Evolutionary conservation across 2,329 filamentous ascomycete genomes (phyloP).

Genomic region (Paraphaeosphaeria sporulosa): DNA sequence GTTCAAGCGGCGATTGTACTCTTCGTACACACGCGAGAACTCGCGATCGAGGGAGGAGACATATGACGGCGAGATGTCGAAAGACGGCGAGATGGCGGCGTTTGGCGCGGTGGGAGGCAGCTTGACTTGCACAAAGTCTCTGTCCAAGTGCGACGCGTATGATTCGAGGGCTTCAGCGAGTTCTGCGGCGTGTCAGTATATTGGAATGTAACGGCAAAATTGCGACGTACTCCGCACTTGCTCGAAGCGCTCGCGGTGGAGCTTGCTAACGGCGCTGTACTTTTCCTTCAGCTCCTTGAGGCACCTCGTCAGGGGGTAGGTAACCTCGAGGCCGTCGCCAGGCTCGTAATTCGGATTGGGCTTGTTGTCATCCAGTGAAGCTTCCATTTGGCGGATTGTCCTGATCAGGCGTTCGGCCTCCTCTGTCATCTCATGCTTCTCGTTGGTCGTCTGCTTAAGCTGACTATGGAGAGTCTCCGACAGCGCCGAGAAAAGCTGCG

Average conservation of each 20-base stretch:
- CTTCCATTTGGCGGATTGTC: constrained; percentile 91
- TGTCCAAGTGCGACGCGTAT: constrained; percentile 93
- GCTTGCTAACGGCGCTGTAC: constrained; percentile 77
- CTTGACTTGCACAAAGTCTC: constrained; percentile 83
- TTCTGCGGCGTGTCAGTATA: constrained; percentile 62
- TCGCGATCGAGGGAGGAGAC: constrained; percentile 86
- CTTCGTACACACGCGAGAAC: constrained; percentile 94
- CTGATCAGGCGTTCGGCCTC: constrained; percentile 87
- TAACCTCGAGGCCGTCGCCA: constrained; percentile 76
- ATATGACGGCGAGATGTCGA: constrained; percentile 92
- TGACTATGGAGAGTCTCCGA: constrained; percentile 93
- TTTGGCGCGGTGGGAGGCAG: constrained; percentile 83
- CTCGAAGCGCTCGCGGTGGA: constrained; percentile 91
- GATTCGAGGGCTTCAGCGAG: constrained; percentile 92
- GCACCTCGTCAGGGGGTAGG: constrained; percentile 83
- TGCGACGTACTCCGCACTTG: constrained; percentile 83
- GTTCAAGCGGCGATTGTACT: constrained; percentile 84
- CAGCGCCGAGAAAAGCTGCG: constrained; percentile 85
- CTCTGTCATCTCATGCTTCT: constrained; percentile 90
- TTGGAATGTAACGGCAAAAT: background rate
- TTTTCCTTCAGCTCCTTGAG: constrained; percentile 85
- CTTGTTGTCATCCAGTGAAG: constrained; percentile 80
- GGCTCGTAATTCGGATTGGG: constrained; percentile 70
- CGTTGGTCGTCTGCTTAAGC: constrained; percentile 80
- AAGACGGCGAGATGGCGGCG: constrained; percentile 78